Percentiles rank a stretch among this genome's conserved stretches.
Evolutionary conservation across 164 flowering plant species (phyloP).

Genomic region (Dillenia suffruticosa): DNA sequence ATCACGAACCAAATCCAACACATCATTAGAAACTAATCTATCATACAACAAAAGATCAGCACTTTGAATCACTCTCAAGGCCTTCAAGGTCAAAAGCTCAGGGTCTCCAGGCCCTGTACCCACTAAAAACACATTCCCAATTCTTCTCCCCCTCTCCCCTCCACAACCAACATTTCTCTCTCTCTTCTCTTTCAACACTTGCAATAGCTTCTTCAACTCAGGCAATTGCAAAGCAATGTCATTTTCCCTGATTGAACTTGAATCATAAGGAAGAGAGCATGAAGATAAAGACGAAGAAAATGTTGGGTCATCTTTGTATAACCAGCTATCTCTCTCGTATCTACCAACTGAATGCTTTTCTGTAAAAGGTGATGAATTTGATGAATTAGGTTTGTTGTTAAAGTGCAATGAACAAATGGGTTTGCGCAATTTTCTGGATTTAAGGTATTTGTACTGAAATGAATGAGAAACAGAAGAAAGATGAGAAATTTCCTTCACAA

Average conservation of each 20-base stretch:
- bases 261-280: constrained; percentile 25
- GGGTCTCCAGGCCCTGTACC: constrained; percentile 99
- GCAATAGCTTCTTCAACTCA: constrained; percentile 65
- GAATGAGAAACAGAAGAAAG: no score
- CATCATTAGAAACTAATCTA: constrained; percentile 86
- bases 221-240: constrained; percentile 86
- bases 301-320: constrained; percentile 25
- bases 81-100: constrained; percentile 81
- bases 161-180: constrained; percentile 5
- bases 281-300: constrained; percentile 11
- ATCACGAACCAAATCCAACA: constrained; percentile 66
- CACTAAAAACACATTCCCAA: constrained; percentile 85
- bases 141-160: constrained; percentile 14
- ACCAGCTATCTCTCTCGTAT: constrained; percentile 63
- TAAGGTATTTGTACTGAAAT: no score
- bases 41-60: constrained; percentile 93
- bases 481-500: no score
- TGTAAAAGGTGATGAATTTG: constrained; percentile 55
- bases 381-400: no score
- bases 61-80: constrained; percentile 58
- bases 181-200: constrained; percentile 42
- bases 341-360: constrained; percentile 67
- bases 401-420: no score
- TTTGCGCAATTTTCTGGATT: no score
- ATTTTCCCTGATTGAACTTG: constrained; percentile 32